phyloP scores from a whole-genome alignment of 306 rosid genomes.

The Cucumis hystrix region DNA sequence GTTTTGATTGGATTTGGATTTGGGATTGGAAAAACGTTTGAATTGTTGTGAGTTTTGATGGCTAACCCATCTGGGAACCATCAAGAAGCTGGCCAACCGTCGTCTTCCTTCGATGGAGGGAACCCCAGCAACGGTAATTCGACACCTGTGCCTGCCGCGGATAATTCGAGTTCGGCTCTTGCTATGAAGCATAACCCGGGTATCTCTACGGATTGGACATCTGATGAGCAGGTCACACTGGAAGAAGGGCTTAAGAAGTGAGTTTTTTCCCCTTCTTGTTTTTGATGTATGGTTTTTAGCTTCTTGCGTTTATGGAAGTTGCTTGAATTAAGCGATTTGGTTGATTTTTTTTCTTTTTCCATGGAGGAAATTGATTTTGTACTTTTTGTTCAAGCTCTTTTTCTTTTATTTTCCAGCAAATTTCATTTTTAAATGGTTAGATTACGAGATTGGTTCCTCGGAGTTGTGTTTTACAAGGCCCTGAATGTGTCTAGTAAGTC shows the following conservation, averaged over 20 bases:
- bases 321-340: background rate
- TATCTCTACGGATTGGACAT: constrained; percentile 65
- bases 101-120: constrained; percentile 59
- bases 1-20: constrained; percentile 6
- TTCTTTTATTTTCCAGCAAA: background rate
- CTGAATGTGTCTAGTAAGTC: background rate
- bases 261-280: constrained; percentile 16
- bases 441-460: background rate
- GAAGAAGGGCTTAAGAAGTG: constrained; percentile 77
- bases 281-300: background rate
- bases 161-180: constrained; percentile 37
- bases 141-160: constrained; percentile 31
- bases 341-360: background rate
- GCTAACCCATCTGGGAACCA: constrained; percentile 65
- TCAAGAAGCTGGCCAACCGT: constrained; percentile 55
- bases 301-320: background rate
- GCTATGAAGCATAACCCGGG: constrained; percentile 95
- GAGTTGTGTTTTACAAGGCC: background rate
- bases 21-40: constrained; percentile 2
- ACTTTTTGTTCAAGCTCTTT: background rate
- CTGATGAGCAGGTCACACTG: constrained; percentile 71
- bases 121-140: constrained; percentile 50
- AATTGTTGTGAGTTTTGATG: constrained; percentile 24
- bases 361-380: background rate
- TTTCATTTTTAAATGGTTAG: background rate